Percentiles rank a stretch among this genome's conserved stretches.
Evolutionary conservation across 2,329 filamentous ascomycete genomes (phyloP).

Genomic region (Triangularia setosa): DNA sequence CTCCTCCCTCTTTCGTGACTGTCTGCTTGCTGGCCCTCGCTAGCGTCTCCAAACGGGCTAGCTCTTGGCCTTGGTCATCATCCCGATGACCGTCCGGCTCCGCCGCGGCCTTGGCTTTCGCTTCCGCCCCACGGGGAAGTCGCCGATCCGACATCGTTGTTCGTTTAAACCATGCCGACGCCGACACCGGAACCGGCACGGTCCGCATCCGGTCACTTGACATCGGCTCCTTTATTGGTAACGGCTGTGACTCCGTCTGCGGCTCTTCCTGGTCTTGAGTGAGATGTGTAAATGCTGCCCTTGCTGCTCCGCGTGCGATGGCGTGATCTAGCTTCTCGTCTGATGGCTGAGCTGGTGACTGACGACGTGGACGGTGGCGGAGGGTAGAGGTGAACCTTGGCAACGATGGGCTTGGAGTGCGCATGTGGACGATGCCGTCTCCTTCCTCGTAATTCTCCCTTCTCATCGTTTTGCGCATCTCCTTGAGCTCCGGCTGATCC

Average conservation of each 20-base stretch:
- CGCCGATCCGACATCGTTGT: constrained; percentile 4
- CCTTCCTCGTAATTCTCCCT: constrained; percentile 1
- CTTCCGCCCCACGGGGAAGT: constrained; percentile 8
- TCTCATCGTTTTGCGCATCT: constrained; percentile 25
- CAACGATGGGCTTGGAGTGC: constrained; percentile 12
- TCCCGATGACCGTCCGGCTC: constrained; percentile 2
- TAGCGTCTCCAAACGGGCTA: background rate
- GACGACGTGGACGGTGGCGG: constrained; percentile 10
- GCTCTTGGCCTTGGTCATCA: background rate
- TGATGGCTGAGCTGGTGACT: background rate
- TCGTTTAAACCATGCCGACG: background rate
- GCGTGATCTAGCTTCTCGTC: constrained; percentile 11
- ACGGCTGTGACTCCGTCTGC: background rate
- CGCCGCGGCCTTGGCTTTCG: constrained; percentile 10
- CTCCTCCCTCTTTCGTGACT: background rate
- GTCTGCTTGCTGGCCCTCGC: background rate
- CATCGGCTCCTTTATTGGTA: constrained; percentile 1
- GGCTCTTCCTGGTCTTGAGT: background rate
- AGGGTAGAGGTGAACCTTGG: constrained; percentile 33
- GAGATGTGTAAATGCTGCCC: constrained; percentile 23
- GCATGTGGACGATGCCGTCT: background rate
- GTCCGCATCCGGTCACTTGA: background rate
- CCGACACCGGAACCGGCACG: constrained; percentile 14
- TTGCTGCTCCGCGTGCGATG: constrained; percentile 28
- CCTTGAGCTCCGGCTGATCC: background rate